phyloP scores from a whole-genome alignment of 2,329 filamentous ascomycete species.

The Pseudopyrenochaeta lycopersici region DNA sequence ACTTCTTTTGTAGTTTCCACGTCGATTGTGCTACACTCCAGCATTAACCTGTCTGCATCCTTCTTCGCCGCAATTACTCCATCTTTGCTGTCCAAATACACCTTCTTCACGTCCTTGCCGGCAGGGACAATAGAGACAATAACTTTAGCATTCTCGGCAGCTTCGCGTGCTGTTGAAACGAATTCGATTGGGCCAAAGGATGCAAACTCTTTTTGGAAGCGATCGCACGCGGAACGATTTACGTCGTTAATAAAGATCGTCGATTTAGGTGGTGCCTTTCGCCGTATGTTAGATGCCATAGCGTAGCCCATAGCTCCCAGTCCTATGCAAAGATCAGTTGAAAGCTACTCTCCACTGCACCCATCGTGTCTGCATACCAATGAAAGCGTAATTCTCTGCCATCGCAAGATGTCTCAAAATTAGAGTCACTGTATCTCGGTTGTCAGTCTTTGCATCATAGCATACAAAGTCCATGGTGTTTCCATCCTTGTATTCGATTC shows the following conservation, averaged over 20 bases:
- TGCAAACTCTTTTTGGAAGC: slow-evolving; percentile 30
- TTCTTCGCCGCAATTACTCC: slow-evolving; percentile 34
- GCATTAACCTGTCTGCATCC: slow-evolving; percentile 30
- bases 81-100: slow-evolving; percentile 35
- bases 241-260: slow-evolving; percentile 43
- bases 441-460: neutral
- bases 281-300: slow-evolving; percentile 43
- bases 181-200: slow-evolving; percentile 33
- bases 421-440: neutral
- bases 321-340: slow-evolving; percentile 19
- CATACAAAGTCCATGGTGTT: no score
- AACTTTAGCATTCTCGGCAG: slow-evolving; percentile 35
- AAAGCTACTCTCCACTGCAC: no score
- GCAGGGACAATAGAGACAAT: slow-evolving; percentile 42
- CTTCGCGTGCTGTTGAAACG: slow-evolving; percentile 36
- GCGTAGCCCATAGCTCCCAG: slow-evolving; percentile 48
- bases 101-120: slow-evolving; percentile 36
- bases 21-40: slow-evolving; percentile 47
- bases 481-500: neutral
- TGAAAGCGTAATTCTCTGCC: slow-evolving; percentile 43
- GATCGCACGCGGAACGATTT: slow-evolving; percentile 29
- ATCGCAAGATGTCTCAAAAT: slow-evolving; percentile 13
- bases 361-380: slow-evolving; percentile 21
- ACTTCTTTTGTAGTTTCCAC: slow-evolving; percentile 36
- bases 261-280: slow-evolving; percentile 27